Evolutionary conservation across 495 filamentous ascomycete genomes (phyloP), one percentile per base, ranked within the genome.

Genomic region (Penicillium psychrofluorescens): DNA sequence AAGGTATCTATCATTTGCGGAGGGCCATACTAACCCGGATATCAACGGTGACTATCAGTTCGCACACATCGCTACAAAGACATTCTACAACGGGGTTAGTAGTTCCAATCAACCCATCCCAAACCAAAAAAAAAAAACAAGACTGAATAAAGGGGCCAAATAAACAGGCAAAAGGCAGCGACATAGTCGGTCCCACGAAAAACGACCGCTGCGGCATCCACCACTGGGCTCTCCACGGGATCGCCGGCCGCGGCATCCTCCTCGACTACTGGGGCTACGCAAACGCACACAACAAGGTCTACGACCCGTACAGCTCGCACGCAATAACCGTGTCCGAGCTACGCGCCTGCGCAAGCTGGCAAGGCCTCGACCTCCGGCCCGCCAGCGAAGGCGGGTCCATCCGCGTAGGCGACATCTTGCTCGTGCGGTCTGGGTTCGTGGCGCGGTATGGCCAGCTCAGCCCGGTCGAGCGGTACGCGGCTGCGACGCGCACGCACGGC

Each of bases 391-490:
- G 79, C 12, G 80, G 80, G 8, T 76, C 81, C 48, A 72, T 86
- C 55, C 70, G 75, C 38, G 54, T 77, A 16, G 78, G 78, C 14
- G 85, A 89, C 48, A 76, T 89, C 29, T 67, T 89, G 13, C 70
- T 88, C 40, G 52, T 89, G 29, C 74, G 86, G 35, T 80, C 75
- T 1, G 84, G 85, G 0, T 83, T 81, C 54, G 76, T 80, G 29
- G 72, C 80, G 37, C 56, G 71, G 9, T 80, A 85, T 48, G 53
- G 76, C 43, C 46, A 49, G 14, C 64, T 72, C 13, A 45, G 54
- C 1, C 46, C 56, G 0, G 70, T 66, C 22, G 72, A 70, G 42
- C 62, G 71, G 34, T 48, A 50, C 11, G 61, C 49, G 15, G 61
- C 56, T 3, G 71, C 65, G 8, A 50, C 65, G 22, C 67, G 75